Percentiles rank a stretch among this genome's conserved stretches.
phyloP scores from a whole-genome alignment of 768 basidiomycete species.

The Sarcodon sp. region DNA sequence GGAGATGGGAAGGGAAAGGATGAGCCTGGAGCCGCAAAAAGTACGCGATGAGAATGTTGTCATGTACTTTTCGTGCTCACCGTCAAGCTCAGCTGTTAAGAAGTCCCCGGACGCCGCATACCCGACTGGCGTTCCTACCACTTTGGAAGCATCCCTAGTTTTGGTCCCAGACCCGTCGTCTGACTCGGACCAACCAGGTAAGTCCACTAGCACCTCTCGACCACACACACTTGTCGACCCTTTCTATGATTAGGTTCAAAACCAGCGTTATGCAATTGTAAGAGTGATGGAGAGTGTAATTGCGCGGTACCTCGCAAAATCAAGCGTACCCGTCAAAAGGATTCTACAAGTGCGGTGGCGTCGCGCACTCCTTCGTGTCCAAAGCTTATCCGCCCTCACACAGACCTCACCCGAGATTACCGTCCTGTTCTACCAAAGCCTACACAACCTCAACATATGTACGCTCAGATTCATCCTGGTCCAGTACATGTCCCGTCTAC shows the following conservation, averaged over 20 bases:
- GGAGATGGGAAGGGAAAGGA: slow-evolving; percentile 9
- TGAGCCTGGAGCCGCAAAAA: not conserved
- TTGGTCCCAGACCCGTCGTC: slow-evolving; percentile 33
- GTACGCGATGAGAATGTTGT: slow-evolving; percentile 5
- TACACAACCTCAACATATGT: slow-evolving; percentile 1
- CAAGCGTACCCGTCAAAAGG: slow-evolving; percentile 3
- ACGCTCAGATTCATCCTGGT: slow-evolving; percentile 11
- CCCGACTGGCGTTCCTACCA: slow-evolving; percentile 63
- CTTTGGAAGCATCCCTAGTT: slow-evolving; percentile 53
- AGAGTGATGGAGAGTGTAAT: slow-evolving; percentile 32
- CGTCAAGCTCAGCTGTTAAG: slow-evolving; percentile 28
- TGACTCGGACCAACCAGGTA: slow-evolving; percentile 51
- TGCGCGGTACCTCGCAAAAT: slow-evolving; percentile 34
- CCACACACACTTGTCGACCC: not conserved
- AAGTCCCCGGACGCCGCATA: slow-evolving; percentile 67
- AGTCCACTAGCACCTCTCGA: slow-evolving; percentile 2
- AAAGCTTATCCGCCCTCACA: slow-evolving; percentile 3
- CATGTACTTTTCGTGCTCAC: slow-evolving; percentile 3
- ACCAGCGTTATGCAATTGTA: slow-evolving; percentile 32
- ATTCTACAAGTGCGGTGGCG: not conserved
- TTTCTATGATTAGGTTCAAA: not conserved
- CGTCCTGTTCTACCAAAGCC: slow-evolving; percentile 65
- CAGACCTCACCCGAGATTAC: slow-evolving; percentile 4
- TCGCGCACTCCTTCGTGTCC: slow-evolving; percentile 1
- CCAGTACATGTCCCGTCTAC: slow-evolving; percentile 36